These are phyloP conservation scores for Mucor plumbeus DNA, from an alignment of 371 early-diverging fungal species.

Conservation along the genomic window DNA sequence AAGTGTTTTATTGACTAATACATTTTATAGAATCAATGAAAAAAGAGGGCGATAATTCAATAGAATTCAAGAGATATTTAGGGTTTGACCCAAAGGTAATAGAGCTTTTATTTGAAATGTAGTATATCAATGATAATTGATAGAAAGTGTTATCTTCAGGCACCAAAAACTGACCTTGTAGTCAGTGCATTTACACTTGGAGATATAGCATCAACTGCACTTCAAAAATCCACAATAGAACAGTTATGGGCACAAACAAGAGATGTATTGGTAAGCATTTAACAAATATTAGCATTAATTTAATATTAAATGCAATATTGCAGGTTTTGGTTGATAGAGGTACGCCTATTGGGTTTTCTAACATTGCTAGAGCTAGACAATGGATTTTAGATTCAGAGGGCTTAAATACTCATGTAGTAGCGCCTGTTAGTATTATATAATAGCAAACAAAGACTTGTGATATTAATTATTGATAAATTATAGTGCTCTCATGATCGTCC, in stretches of 20 bases:
- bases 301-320: not conserved
- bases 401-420: slow-evolving; percentile 50
- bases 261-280: slow-evolving; percentile 69
- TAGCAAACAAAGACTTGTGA: not conserved
- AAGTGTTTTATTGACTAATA: not conserved
- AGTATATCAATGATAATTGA: not conserved
- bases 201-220: slow-evolving; percentile 71
- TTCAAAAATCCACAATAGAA: slow-evolving; percentile 71
- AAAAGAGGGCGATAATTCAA: slow-evolving; percentile 18
- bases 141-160: not conserved
- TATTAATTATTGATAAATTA: not conserved
- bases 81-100: slow-evolving; percentile 56
- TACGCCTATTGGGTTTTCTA: slow-evolving; percentile 77
- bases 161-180: slow-evolving; percentile 70
- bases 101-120: too few species aligned
- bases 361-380: slow-evolving; percentile 75
- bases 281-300: too few species aligned
- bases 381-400: slow-evolving; percentile 61
- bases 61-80: slow-evolving; percentile 70
- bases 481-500: slow-evolving; percentile 79
- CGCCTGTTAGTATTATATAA: not conserved
- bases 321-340: slow-evolving; percentile 86
- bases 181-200: slow-evolving; percentile 76
- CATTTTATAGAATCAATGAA: slow-evolving; percentile 16
- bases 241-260: slow-evolving; percentile 79